A percentile compares a stretch with the other conserved stretches of the same genome.
Conservation (phyloP, 2,329 filamentous ascomycete species). For the Lasiodiplodia hormozganensis region DNA sequence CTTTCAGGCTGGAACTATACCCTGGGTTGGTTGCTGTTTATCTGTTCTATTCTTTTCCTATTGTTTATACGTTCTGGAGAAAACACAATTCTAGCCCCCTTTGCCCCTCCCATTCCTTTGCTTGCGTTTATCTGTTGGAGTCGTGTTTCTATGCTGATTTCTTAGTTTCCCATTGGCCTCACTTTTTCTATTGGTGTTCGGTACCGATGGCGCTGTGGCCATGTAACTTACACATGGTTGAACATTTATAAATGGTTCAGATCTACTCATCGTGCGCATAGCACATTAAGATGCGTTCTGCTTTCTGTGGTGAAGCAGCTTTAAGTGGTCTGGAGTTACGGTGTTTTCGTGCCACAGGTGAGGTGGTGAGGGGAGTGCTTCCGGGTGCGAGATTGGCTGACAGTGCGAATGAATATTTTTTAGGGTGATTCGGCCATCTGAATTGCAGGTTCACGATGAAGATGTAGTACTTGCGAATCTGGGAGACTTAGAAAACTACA, state of each 20-base stretch:
- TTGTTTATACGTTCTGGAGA: not conserved
- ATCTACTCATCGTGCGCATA: not conserved
- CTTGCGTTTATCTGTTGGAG: not conserved
- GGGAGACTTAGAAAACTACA: too few relatives aligned
- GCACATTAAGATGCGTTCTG: not conserved
- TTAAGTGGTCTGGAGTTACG: not conserved
- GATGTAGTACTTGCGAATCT: too few relatives aligned
- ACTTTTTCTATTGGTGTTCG: not conserved
- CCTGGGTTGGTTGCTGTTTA: not conserved
- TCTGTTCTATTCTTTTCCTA: not conserved
- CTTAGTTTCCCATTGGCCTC: not conserved
- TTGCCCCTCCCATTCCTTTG: not conserved
- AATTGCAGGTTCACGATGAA: too few relatives aligned
- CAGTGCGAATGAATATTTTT: too few relatives aligned
- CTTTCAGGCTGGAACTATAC: constrained; percentile 1
- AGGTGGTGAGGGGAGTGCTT: too few relatives aligned
- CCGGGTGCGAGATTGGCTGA: too few relatives aligned
- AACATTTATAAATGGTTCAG: not conserved
- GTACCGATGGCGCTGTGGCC: not conserved
- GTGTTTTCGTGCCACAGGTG: too few relatives aligned
- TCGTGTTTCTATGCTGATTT: not conserved
- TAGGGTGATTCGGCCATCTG: too few relatives aligned
- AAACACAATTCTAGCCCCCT: not conserved
- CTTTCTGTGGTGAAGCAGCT: not conserved
- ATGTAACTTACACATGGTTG: not conserved